phyloP scores from a whole-genome alignment of 192 early-diverging fungal genomes.

The Backusella macrospora region DNA sequence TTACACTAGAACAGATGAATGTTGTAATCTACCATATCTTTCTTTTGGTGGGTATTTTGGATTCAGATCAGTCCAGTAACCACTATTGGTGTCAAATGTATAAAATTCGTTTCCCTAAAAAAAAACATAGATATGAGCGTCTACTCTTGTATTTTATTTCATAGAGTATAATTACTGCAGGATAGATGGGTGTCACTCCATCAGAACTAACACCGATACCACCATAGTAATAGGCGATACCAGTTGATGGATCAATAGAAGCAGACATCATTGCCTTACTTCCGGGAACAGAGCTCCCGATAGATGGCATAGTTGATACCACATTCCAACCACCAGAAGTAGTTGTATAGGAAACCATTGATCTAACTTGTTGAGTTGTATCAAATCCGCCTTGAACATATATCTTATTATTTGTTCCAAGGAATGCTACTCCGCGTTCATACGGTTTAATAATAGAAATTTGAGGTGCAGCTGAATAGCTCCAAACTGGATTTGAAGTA shows the following conservation, averaged over 20 bases:
- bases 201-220: not conserved
- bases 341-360: not conserved
- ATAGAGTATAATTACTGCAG: not conserved
- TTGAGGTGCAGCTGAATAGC: not conserved
- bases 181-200: conserved; percentile 7
- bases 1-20: conserved; percentile 11
- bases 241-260: conserved; percentile 2
- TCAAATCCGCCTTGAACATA: conserved; percentile 4
- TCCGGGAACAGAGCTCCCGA: not conserved
- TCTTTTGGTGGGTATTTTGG: conserved; percentile 11
- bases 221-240: conserved; percentile 18
- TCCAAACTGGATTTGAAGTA: not conserved
- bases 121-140: not conserved
- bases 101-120: conserved; percentile 13
- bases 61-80: not conserved
- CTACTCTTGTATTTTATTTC: not conserved
- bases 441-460: not conserved
- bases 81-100: not conserved
- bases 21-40: conserved; percentile 13
- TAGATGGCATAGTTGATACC: not conserved
- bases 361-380: not conserved
- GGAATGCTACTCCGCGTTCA: conserved; percentile 8
- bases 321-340: not conserved
- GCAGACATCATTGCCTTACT: conserved; percentile 2
- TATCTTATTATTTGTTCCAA: not conserved